phyloP scores from a whole-genome alignment of 2,329 filamentous ascomycete genomes.

The Neoascochyta sp. region DNA sequence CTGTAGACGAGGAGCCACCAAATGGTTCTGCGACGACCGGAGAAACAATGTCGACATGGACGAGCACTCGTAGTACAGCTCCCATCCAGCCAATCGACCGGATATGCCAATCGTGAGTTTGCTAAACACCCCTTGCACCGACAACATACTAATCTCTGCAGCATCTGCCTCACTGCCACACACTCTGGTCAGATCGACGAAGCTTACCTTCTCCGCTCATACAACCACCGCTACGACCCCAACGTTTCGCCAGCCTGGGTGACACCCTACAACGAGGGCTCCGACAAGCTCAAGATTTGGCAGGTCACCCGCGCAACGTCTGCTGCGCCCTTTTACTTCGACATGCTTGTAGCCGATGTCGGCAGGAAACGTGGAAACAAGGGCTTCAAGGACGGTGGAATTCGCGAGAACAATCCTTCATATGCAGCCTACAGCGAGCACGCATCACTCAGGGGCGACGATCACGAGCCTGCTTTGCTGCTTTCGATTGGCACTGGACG shows the following conservation, averaged over 20 bases:
- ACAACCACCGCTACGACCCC: slow-evolving; percentile 45
- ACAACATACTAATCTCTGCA: slow-evolving; percentile 4
- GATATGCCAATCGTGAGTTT: slow-evolving; percentile 40
- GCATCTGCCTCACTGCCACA: slow-evolving; percentile 48
- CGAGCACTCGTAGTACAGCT: slow-evolving; percentile 6
- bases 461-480: slow-evolving; percentile 43
- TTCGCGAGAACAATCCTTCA: slow-evolving; percentile 50
- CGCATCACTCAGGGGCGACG: slow-evolving; percentile 44
- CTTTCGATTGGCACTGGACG: slow-evolving; percentile 48
- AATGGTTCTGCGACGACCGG: slow-evolving; percentile 9
- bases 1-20: slow-evolving; percentile 15
- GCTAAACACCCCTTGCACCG: no score
- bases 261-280: slow-evolving; percentile 48
- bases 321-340: slow-evolving; percentile 53
- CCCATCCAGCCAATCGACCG: slow-evolving; percentile 21
- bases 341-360: slow-evolving; percentile 46
- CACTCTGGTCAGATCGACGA: slow-evolving; percentile 47
- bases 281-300: slow-evolving; percentile 49
- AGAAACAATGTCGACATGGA: slow-evolving; percentile 20
- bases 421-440: slow-evolving; percentile 49
- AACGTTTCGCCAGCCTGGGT: slow-evolving; percentile 45
- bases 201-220: slow-evolving; percentile 49
- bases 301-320: slow-evolving; percentile 52
- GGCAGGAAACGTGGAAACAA: slow-evolving; percentile 32
- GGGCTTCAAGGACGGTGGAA: slow-evolving; percentile 50